Conservation (phyloP, 2,329 filamentous ascomycete species). For the Penicillium thymicola region DNA sequence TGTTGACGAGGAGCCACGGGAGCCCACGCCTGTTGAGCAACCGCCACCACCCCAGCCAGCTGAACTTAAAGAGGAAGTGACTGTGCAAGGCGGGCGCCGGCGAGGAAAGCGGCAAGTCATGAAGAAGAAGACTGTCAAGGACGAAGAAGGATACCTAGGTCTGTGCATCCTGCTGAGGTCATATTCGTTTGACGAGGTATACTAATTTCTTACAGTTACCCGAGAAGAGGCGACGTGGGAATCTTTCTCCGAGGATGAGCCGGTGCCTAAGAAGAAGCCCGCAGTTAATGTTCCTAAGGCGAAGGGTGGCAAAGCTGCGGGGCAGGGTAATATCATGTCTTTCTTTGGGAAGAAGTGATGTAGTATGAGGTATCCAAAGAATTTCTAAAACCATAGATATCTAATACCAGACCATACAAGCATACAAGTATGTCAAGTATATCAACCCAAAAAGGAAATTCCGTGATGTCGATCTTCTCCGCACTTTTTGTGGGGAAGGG, state of each 20-base stretch:
- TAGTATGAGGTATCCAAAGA: background rate
- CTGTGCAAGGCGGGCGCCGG: conserved; percentile 61
- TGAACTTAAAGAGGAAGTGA: conserved; percentile 51
- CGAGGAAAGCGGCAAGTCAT: conserved; percentile 75
- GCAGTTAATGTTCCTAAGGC: conserved; percentile 47
- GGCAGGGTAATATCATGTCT: conserved; percentile 78
- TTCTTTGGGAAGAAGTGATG: conserved; percentile 79
- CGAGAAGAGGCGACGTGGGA: conserved; percentile 84
- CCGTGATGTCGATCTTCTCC: conserved; percentile 18
- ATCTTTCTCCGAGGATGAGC: conserved; percentile 88
- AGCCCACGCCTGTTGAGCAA: conserved; percentile 37
- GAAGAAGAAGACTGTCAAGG: conserved; percentile 82
- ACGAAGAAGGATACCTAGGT: conserved; percentile 89
- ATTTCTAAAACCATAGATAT: background rate
- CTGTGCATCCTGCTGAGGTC: background rate
- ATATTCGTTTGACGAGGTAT: background rate
- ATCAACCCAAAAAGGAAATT: background rate
- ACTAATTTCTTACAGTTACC: conserved; percentile 61
- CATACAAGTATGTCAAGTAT: background rate
- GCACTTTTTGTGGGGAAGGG: conserved; percentile 20
- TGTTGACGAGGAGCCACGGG: conserved; percentile 42
- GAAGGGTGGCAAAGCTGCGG: conserved; percentile 55
- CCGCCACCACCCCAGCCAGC: conserved; percentile 44
- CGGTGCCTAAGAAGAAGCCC: conserved; percentile 49
- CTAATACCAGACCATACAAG: background rate